phyloP scores from a whole-genome alignment of 2,329 filamentous ascomycete genomes.

The Sclerotinia sclerotiorum region DNA sequence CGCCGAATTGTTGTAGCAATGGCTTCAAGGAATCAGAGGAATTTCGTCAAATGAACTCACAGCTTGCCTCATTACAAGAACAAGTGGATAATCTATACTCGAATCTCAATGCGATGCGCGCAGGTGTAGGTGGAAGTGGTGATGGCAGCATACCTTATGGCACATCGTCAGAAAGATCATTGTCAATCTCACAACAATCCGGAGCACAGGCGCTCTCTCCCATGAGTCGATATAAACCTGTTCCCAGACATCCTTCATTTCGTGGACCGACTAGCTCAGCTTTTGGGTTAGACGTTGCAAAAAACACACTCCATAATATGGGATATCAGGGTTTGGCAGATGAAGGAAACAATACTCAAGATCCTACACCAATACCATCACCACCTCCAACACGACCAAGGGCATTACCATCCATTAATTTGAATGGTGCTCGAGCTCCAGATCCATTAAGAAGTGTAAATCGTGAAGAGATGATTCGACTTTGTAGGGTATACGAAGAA shows the following conservation, averaged over 20 bases:
- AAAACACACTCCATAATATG: slow-evolving; percentile 84
- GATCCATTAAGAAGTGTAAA: slow-evolving; percentile 81
- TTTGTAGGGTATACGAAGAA: slow-evolving; percentile 81
- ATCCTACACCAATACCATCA: slow-evolving; percentile 48
- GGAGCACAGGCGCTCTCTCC: slow-evolving; percentile 31
- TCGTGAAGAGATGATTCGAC: slow-evolving; percentile 74
- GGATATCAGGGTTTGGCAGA: slow-evolving; percentile 70
- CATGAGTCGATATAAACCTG: slow-evolving; percentile 28
- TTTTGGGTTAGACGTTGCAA: slow-evolving; percentile 84
- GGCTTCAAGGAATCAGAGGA: slow-evolving; percentile 92
- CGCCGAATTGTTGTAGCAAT: slow-evolving; percentile 66
- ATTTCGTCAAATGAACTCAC: slow-evolving; percentile 76
- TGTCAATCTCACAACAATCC: slow-evolving; percentile 35
- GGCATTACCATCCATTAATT: slow-evolving; percentile 25
- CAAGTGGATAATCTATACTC: slow-evolving; percentile 78
- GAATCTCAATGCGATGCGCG: slow-evolving; percentile 57
- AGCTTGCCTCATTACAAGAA: slow-evolving; percentile 74
- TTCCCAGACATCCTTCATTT: slow-evolving; percentile 57
- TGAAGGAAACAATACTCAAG: slow-evolving; percentile 59
- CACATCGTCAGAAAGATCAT: slow-evolving; percentile 33
- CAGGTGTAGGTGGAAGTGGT: slow-evolving; percentile 24
- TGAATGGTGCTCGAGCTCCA: slow-evolving; percentile 49
- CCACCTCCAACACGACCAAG: slow-evolving; percentile 32
- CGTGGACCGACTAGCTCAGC: slow-evolving; percentile 82
- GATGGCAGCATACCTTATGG: slow-evolving; percentile 17